Evolutionary conservation across 179 eudicot species (phyloP).

Genomic region (Camellia oleifera): DNA sequence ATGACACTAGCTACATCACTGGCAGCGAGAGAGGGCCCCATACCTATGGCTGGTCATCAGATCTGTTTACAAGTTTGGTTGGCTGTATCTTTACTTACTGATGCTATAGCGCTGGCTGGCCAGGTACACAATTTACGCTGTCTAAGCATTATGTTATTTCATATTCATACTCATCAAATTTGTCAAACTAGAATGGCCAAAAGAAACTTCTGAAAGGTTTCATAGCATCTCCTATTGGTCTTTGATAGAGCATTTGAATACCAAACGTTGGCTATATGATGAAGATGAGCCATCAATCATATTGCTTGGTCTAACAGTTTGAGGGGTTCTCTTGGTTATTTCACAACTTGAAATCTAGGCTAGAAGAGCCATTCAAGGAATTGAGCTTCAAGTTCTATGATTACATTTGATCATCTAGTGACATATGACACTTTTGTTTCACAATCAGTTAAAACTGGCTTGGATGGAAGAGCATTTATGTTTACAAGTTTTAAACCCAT

Average conservation of each 20-base stretch:
- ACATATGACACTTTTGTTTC: not conserved
- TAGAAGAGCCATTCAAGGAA: not conserved
- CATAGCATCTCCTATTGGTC: not conserved
- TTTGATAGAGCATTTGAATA: not conserved
- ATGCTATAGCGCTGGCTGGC: slow-evolving; percentile 93
- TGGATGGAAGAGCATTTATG: not conserved
- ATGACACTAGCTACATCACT: slow-evolving; percentile 79
- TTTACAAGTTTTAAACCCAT: not conserved
- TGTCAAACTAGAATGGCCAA: not conserved
- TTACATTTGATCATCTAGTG: not conserved
- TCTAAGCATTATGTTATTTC: slow-evolving; percentile 4
- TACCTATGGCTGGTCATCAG: slow-evolving; percentile 90
- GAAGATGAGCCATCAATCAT: not conserved
- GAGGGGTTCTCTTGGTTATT: not conserved
- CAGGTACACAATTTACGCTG: slow-evolving; percentile 47
- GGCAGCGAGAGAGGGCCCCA: slow-evolving; percentile 91
- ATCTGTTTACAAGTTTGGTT: slow-evolving; percentile 86
- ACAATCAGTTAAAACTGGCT: not conserved
- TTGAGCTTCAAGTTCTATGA: not conserved
- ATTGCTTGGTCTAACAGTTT: not conserved
- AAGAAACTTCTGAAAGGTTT: not conserved
- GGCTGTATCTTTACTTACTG: slow-evolving; percentile 87
- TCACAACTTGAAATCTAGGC: not conserved
- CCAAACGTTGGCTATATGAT: not conserved
- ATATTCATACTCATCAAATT: not conserved